Base-by-base conservation (phyloP, 2,329 filamentous ascomycete species). In the Fulvia fulva region DNA sequence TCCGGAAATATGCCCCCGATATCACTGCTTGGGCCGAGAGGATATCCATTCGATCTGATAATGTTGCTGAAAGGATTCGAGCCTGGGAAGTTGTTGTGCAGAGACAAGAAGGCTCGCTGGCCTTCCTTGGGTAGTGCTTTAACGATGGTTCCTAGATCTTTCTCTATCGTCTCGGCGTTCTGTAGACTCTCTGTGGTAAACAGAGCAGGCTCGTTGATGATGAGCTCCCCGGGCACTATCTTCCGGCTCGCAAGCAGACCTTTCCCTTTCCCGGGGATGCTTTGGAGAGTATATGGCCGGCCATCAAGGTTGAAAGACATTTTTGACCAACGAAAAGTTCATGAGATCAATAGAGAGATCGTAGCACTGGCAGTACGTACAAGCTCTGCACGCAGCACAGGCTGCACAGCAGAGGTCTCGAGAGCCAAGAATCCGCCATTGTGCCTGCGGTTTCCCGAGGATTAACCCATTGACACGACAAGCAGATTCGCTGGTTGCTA, bases 141-240 rank as follows among this genome's bases (percentile, higher is more conserved):
- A 50, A 65, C 66, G 30, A 60, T 55, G 21, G 51, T 60, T 51
- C 53, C 61, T 32, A 68, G 66, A 59, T 56, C 59, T 45, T 53
- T 57, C 58, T 64, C 57, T 23, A 64, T 65, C 11, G 52, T 63
- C 8, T 52, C 53, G 43, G 51, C 60, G 56, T 65, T 66, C 53
- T 32, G 41, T 8, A 68, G 59, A 23, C 57, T 56, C 23, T 58
- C 61, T 21, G 66, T 66, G 2, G 68, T 75, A 60, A 79, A 65
- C 43, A 78, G 64, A 2, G 76, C 71, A 5, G 66, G 57, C 66
- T 79, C 76, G 19, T 64, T 71, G 28, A 79, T 61, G 54, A 79
- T 74, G 25, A 72, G 67, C 8, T 73, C 76, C 45, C 76, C 76
- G 57, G 65, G 73, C 2, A 67, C 55, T 56, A 79, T 77, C 49